These are phyloP conservation scores for Chaetomium strumarium DNA, from an alignment of 2,329 filamentous ascomycete genomes.

Conservation along the genomic window DNA sequence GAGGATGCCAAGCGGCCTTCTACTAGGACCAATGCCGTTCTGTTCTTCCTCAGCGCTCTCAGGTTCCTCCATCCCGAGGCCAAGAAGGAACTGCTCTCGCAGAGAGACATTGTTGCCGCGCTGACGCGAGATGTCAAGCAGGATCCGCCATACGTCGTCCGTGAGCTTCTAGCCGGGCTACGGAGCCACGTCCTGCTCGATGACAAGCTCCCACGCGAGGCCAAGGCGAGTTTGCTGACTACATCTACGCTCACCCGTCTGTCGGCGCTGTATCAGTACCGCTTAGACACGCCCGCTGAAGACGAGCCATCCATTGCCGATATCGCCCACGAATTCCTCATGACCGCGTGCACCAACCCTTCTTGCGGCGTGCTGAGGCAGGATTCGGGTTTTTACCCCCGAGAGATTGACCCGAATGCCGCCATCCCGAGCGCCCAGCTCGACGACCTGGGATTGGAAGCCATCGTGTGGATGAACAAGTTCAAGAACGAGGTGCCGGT, in stretches of 20 bases:
- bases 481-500: slow-evolving; percentile 64
- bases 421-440: slow-evolving; percentile 35
- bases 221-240: slow-evolving; percentile 72
- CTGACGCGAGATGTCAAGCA: slow-evolving; percentile 72
- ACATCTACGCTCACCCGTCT: slow-evolving; percentile 68
- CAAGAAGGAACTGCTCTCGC: slow-evolving; percentile 77
- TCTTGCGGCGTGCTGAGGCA: slow-evolving; percentile 68
- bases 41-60: slow-evolving; percentile 73
- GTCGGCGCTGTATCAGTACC: slow-evolving; percentile 62
- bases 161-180: slow-evolving; percentile 67
- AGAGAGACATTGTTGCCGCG: slow-evolving; percentile 62
- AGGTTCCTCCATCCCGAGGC: slow-evolving; percentile 70
- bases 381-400: slow-evolving; percentile 79
- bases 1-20: slow-evolving; percentile 70
- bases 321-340: slow-evolving; percentile 68
- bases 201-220: slow-evolving; percentile 61
- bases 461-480: slow-evolving; percentile 62
- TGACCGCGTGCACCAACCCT: slow-evolving; percentile 66
- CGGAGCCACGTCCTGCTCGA: slow-evolving; percentile 70
- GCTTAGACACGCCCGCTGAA: slow-evolving; percentile 39
- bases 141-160: slow-evolving; percentile 68
- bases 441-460: slow-evolving; percentile 61
- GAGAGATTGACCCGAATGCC: slow-evolving; percentile 54
- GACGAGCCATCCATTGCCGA: slow-evolving; percentile 54
- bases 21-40: slow-evolving; percentile 74